Percentiles rank a stretch among this genome's conserved stretches.
phyloP scores from a whole-genome alignment of 2,329 filamentous ascomycete genomes.

The Aspergillus sp. region DNA sequence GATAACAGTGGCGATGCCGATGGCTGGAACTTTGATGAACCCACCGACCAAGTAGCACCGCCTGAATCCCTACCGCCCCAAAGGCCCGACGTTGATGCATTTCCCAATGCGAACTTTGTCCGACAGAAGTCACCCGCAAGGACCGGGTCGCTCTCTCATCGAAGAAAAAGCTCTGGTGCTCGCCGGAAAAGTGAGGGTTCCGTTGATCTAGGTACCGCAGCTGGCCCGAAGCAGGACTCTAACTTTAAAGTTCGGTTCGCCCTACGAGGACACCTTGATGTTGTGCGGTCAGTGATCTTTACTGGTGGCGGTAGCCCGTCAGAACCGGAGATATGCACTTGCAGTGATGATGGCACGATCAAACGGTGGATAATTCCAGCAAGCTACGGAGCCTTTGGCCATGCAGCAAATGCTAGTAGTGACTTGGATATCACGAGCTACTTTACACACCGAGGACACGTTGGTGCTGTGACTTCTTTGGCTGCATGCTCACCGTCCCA shows the following conservation, averaged over 20 bases:
- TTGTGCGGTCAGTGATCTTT: constrained; percentile 92
- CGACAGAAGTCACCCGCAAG: constrained; percentile 77
- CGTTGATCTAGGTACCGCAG: constrained; percentile 57
- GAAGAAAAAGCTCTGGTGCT: constrained; percentile 78
- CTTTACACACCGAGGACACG: constrained; percentile 92
- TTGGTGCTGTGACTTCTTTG: constrained; percentile 83
- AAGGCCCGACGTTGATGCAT: constrained; percentile 81
- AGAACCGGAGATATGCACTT: constrained; percentile 95
- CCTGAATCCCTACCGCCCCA: constrained; percentile 52
- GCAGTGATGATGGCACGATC: constrained; percentile 90
- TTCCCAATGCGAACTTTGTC: constrained; percentile 76
- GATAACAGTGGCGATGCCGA: constrained; percentile 61
- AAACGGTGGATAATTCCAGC: constrained; percentile 95
- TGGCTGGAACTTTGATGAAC: constrained; percentile 93
- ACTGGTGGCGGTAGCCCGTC: constrained; percentile 93
- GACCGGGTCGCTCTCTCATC: constrained; percentile 63
- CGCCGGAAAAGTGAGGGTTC: constrained; percentile 63
- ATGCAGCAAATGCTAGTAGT: constrained; percentile 57
- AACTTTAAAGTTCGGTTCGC: constrained; percentile 93
- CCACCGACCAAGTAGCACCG: constrained; percentile 52
- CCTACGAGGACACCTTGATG: constrained; percentile 86
- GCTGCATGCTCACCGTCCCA: constrained; percentile 84
- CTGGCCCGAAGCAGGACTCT: constrained; percentile 61
- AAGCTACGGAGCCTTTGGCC: constrained; percentile 66
- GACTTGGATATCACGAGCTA: constrained; percentile 91